Evolutionary conservation across 2,329 filamentous ascomycete species (phyloP), one percentile per base, ranked within the genome.

Genomic region (Beauveria caledonica): DNA sequence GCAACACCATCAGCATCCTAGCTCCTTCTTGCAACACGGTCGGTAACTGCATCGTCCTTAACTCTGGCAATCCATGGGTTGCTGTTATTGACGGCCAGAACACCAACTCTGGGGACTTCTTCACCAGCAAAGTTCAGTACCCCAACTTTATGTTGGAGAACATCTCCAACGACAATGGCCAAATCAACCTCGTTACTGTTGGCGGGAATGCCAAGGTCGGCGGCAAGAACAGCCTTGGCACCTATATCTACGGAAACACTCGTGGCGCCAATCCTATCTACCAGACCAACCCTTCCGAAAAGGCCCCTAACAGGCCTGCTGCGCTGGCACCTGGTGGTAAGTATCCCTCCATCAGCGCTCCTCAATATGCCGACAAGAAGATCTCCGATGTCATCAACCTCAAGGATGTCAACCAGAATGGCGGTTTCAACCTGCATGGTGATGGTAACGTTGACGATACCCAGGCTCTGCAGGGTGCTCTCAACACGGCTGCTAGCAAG

Each of bases 361-460:
- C 76, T 2, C 77, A 71, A 58, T 78, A 74, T 62, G 72, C 73
- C 36, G 60, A 67, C 58, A 64, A 66, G 48, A 63, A 71, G 2
- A 68, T 70, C 6, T 65, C 65, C 52, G 69, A 72, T 64, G 74
- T 76, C 51, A 69, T 76, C 67, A 76, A 76, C 63, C 50, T 60
- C 15, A 60, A 55, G 50, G 50, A 60, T 23, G 21, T 42, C 50
- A 49, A 54, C 17, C 50, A 60, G 19, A 60, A 60, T 42, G 61
- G 60, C 13, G 60, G 53, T 40, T 57, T 57, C 60, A 58, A 46
- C 40, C 27, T 61, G 33, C 60, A 52, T 46, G 84, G 83, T 52
- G 78, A 86, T 67, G 84, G 82, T 13, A 69, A 70, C 2, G 79
- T 80, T 1, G 84, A 87, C 68, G 83, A 86, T 66, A 87, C 85